Percentiles rank a stretch among this genome's conserved stretches.
Evolutionary conservation across 192 early-diverging fungal species (phyloP).

Genomic region (Backusella macrospora): DNA sequence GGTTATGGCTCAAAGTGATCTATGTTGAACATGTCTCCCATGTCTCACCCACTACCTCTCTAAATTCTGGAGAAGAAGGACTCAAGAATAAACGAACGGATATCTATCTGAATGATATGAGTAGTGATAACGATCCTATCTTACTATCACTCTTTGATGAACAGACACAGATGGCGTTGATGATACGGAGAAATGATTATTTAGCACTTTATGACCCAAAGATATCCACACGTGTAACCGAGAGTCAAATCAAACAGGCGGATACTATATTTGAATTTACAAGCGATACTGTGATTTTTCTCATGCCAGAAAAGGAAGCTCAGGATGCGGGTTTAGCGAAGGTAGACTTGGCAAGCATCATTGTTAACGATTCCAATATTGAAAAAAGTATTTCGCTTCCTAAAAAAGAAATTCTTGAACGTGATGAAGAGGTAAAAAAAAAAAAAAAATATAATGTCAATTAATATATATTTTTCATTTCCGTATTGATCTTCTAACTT

Average conservation of each 20-base stretch:
- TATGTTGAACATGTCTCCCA: constrained; percentile 22
- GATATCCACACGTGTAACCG: not conserved
- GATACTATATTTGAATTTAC: constrained; percentile 23
- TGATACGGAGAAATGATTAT: constrained; percentile 28
- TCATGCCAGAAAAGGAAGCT: constrained; percentile 35
- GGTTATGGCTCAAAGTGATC: constrained; percentile 28
- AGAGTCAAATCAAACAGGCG: not conserved
- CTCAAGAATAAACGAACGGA: not conserved
- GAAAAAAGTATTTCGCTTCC: not conserved
- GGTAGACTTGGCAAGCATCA: constrained; percentile 11
- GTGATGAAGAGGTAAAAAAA: constrained; percentile 31
- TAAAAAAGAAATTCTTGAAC: constrained; percentile 10
- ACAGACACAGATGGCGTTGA: constrained; percentile 1
- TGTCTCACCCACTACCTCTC: not conserved
- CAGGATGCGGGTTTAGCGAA: constrained; percentile 11
- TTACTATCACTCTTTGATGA: constrained; percentile 29
- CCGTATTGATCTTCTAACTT: too few relatives aligned
- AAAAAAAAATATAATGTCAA: too few relatives aligned
- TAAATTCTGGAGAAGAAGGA: not conserved
- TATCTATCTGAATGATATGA: constrained; percentile 23
- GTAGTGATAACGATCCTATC: not conserved
- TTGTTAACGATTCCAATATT: not conserved
- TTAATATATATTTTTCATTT: not conserved
- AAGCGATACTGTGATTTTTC: constrained; percentile 26
- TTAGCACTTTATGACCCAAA: constrained; percentile 28